Conservation (phyloP, 139 green algal genomes). For the Mesotaenium endlicherianum region DNA sequence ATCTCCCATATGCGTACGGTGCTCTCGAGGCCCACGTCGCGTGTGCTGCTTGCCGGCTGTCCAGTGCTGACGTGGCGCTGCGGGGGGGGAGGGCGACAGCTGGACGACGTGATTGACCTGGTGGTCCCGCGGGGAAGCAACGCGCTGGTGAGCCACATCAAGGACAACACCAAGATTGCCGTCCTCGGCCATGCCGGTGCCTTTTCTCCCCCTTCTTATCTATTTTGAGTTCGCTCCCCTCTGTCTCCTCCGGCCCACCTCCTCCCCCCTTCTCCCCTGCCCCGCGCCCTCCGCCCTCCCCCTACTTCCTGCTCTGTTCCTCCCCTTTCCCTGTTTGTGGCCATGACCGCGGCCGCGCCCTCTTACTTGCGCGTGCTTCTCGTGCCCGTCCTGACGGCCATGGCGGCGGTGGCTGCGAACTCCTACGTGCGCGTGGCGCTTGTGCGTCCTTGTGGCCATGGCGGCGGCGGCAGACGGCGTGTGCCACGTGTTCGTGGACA, state of each 20-base stretch:
- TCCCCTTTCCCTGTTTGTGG: too few species aligned
- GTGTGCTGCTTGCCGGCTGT: too few species aligned
- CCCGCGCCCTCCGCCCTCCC: background rate
- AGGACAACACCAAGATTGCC: slow-evolving; percentile 92
- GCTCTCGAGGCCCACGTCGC: too few species aligned
- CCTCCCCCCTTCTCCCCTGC: background rate
- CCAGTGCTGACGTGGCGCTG: too few species aligned
- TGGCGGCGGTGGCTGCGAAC: too few species aligned
- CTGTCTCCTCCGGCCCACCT: background rate
- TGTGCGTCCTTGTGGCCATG: too few species aligned
- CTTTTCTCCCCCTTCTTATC: too few species aligned
- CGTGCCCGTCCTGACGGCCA: too few species aligned
- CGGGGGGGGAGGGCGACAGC: background rate
- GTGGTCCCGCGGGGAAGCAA: slow-evolving; percentile 94
- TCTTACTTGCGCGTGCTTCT: too few species aligned
- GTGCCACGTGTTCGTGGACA: slow-evolving; percentile 97
- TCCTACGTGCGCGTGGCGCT: too few species aligned
- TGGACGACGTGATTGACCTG: slow-evolving; percentile 83
- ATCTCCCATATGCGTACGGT: background rate
- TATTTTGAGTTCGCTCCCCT: too few species aligned
- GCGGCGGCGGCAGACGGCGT: slow-evolving; percentile 67
- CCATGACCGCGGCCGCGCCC: too few species aligned
- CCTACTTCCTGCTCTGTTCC: background rate
- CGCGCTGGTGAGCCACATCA: slow-evolving; percentile 77
- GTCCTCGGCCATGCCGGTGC: slow-evolving; percentile 94